Base-by-base conservation (phyloP, 2,329 filamentous ascomycete genomes). In the Teratosphaeria zuluensis region DNA sequence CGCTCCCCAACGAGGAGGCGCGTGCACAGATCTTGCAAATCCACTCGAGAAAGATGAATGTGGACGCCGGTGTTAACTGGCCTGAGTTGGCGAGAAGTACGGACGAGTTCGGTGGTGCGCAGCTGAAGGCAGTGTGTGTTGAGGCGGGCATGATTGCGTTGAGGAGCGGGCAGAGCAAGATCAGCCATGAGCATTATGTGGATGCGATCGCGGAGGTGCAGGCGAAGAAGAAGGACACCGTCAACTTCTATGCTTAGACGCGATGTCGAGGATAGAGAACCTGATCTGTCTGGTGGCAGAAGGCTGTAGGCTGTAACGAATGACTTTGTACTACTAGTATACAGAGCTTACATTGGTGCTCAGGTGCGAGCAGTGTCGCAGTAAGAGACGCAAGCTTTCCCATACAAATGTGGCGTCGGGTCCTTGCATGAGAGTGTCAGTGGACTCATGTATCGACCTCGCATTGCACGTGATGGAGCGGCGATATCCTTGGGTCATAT, bases 61-160 rank as follows among this genome's bases (percentile, higher is more conserved):
- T 96, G 14, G 91, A 96, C 69, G 85, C 90, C 57, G 86, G 82
- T 57, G 89, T 99, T 71, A 99, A 99, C 81, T 99, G 94, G 92
- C 83, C 86, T 60, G 94, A 99, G 75, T 75, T 99, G 77, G 94
- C 94, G 7, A 85, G 94, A 70, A 96, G 91, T 77, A 99, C 94
- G 19, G 94, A 99, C 73, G 94, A 99, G 77, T 99, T 99, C 73
- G 94, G 94, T 60, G 94, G 94, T 73, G 94, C 94, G 61, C 92
- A 95, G 85, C 79, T 99, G 67, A 99, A 99, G 82, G 94, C 94
- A 51, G 94, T 99, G 24, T 99, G 94, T 74, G 94, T 99, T 30
- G 94, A 99, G 79, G 94, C 94, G 56, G 94, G 94, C 73, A 99
- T 99, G 94, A 99, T 99, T 77, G 94, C 94, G 31, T 80, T 99